phyloP scores from a whole-genome alignment of 345 rosid species.

The Murraya paniculata region DNA sequence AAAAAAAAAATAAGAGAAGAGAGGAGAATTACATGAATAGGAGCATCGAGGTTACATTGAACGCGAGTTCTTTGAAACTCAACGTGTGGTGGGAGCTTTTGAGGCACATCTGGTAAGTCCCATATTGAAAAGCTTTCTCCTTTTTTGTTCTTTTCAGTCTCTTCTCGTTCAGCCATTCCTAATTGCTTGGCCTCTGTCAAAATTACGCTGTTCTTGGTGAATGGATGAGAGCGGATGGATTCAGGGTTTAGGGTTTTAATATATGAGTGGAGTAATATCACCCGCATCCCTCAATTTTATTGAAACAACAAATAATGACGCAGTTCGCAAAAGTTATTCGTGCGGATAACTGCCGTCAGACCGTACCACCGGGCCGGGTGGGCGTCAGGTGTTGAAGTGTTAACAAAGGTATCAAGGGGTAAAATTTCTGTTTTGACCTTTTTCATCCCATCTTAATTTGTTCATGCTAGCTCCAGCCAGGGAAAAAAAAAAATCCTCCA shows the following conservation, averaged over 20 bases:
- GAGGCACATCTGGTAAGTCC: conserved; percentile 71
- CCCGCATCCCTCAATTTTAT: too few species aligned
- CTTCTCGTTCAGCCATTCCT: conserved; percentile 3
- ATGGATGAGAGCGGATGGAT: background rate
- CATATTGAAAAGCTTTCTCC: conserved; percentile 29
- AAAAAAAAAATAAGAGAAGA: background rate
- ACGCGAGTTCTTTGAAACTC: conserved; percentile 68
- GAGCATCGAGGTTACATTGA: conserved; percentile 66
- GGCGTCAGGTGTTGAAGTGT: too few species aligned
- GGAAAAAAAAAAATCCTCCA: too few species aligned
- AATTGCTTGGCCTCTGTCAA: background rate
- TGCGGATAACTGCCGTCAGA: too few species aligned
- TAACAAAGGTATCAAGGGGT: too few species aligned
- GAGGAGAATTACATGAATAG: conserved; percentile 50
- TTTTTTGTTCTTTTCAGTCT: background rate
- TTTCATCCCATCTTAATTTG: too few species aligned
- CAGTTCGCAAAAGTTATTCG: too few species aligned
- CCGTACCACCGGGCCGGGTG: too few species aligned
- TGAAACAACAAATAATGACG: too few species aligned
- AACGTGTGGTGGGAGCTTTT: conserved; percentile 70
- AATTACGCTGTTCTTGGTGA: background rate
- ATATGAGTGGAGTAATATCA: too few species aligned
- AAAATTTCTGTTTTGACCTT: too few species aligned
- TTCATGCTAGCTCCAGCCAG: too few species aligned
- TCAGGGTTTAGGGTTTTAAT: conserved; percentile 27